A percentile compares a stretch with the other conserved stretches of the same genome.
Conservation (phyloP, 306 rosid genomes). For the Fragaria nilgerrensis region DNA sequence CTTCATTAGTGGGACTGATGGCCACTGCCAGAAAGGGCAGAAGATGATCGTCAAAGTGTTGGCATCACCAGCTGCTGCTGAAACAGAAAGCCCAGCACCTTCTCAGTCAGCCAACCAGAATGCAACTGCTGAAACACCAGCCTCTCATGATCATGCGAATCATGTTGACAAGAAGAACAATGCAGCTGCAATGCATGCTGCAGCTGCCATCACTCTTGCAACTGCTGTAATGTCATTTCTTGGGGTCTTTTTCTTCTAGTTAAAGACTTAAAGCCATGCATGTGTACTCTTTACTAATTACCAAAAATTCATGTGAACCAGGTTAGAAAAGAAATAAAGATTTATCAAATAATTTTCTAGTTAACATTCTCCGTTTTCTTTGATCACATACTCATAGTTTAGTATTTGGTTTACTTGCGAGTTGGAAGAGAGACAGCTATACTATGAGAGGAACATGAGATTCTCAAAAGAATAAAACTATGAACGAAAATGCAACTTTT, state of each 20-base stretch:
- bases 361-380: not conserved
- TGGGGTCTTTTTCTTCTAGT: slow-evolving; percentile 11
- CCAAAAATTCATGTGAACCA: not conserved
- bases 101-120: slow-evolving; percentile 16
- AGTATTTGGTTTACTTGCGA: not conserved
- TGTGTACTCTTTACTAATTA: not conserved
- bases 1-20: slow-evolving; percentile 80
- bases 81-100: slow-evolving; percentile 34
- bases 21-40: slow-evolving; percentile 66
- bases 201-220: slow-evolving; percentile 12
- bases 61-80: slow-evolving; percentile 10
- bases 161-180: not conserved
- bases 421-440: too few relatives aligned
- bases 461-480: too few relatives aligned
- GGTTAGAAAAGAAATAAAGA: not conserved
- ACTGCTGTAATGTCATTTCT: not conserved
- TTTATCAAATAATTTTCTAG: not conserved
- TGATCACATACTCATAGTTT: not conserved
- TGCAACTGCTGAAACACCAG: slow-evolving; percentile 9
- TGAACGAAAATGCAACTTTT: too few relatives aligned
- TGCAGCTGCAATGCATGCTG: slow-evolving; percentile 24
- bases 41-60: slow-evolving; percentile 65
- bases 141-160: not conserved
- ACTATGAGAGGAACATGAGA: too few relatives aligned
- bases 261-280: not conserved